Base-by-base conservation (phyloP, 352 stramenopile species). In the Globisporangium echinulatum region DNA sequence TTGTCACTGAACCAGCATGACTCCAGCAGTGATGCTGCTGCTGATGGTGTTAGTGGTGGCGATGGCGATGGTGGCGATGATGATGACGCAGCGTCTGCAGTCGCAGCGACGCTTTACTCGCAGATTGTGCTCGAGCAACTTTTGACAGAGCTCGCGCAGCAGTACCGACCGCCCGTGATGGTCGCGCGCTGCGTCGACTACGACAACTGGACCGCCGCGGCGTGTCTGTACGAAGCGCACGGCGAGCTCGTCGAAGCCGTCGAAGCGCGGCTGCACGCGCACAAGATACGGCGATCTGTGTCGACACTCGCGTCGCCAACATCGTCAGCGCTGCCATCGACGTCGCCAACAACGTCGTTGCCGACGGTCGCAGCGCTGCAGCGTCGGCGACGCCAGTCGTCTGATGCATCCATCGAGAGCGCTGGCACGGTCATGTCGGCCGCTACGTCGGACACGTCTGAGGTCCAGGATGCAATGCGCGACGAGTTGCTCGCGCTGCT, bases 161-260 rank as follows among this genome's bases (percentile, higher is more conserved):
- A 77, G 51, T 95, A 93, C 61, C 83, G 85, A 0, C 83, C 85
- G 5, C 84, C 85, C 3, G 75, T 90, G 13, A 75, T 95, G 68
- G 73, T 92, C 17, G 66, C 85, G 37, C 79, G 85, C 7, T 93
- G 83, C 63, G 72, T 90, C 7, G 85, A 95, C 67, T 93, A 85
- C 43, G 77, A 70, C 13, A 93, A 95, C 57, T 95, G 85, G 85
- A 79, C 69, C 19, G 85, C 83, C 0, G 85, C 85, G 0, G 85
- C 85, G 1, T 80, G 71, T 55, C 70, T 93, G 17, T 92, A 92
- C 46, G 77, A 95, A 72, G 83, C 72, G 3, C 79, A 95, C 25
- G 83, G 76, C 10, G 85, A 92, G 58, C 64, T 90, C 2, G 80
- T 95, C 1, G 82, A 95, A 60, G 85, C 85, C 5, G 71, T 95